Percentiles rank a stretch among this genome's conserved stretches.
These are phyloP conservation scores for Ophiostoma tasmaniense DNA, from an alignment of 2,329 filamentous ascomycete species.

Conservation along the genomic window DNA sequence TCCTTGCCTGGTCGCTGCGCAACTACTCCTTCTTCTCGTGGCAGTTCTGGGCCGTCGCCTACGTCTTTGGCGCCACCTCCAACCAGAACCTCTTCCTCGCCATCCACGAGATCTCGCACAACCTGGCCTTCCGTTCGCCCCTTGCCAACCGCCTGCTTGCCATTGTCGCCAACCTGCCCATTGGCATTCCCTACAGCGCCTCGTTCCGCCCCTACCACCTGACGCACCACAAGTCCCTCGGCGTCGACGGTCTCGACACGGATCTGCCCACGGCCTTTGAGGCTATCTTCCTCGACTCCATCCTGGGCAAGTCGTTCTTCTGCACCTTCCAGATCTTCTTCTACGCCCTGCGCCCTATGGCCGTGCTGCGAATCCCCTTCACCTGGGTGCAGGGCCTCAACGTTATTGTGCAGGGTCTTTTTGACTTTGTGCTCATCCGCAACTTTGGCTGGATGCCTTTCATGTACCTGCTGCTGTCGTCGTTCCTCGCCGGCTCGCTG, in stretches of 20 bases:
- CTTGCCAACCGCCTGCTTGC: constrained; percentile 77
- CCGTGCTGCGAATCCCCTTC: constrained; percentile 81
- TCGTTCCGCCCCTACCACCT: constrained; percentile 91
- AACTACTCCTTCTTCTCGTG: constrained; percentile 72
- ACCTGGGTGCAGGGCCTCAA: constrained; percentile 81
- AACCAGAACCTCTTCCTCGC: constrained; percentile 98
- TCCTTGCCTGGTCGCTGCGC: constrained; percentile 67
- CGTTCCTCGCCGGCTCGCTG: constrained; percentile 85
- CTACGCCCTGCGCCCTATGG: constrained; percentile 93
- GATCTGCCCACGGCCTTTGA: constrained; percentile 90
- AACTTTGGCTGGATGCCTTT: constrained; percentile 56
- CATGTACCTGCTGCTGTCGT: constrained; percentile 77
- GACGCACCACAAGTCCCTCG: constrained; percentile 97
- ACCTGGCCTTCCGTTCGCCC: constrained; percentile 80
- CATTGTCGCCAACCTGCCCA: constrained; percentile 90
- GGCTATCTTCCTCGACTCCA: constrained; percentile 85
- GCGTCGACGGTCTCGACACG: constrained; percentile 90
- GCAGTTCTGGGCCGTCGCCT: constrained; percentile 78
- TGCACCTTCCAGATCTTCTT: constrained; percentile 99
- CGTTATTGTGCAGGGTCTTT: constrained; percentile 63
- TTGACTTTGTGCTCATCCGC: constrained; percentile 63
- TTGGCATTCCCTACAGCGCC: constrained; percentile 91
- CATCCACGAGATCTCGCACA: constrained; percentile 98
- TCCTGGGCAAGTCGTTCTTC: constrained; percentile 96
- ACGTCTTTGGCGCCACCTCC: constrained; percentile 84